phyloP scores from a whole-genome alignment of 2,329 filamentous ascomycete species.

The Cladosporium sp. region DNA sequence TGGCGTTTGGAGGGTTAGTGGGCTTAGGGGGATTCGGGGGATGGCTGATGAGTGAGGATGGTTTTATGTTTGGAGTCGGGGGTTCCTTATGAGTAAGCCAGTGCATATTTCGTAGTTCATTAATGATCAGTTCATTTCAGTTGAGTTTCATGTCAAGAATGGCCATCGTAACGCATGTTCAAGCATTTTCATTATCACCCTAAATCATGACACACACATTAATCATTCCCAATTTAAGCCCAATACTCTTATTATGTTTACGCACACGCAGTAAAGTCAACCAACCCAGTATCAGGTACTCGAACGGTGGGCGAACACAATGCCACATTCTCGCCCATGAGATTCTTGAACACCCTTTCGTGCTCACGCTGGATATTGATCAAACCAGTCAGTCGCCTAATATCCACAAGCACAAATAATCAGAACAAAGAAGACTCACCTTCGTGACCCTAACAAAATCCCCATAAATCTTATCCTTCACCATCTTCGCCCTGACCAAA shows the following conservation, averaged over 20 bases:
- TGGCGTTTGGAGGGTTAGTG: constrained; percentile 16
- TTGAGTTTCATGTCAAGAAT: too few relatives aligned
- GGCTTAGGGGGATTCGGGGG: constrained; percentile 13
- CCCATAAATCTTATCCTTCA: background rate
- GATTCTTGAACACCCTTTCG: background rate
- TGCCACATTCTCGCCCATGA: background rate
- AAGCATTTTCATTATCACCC: too few relatives aligned
- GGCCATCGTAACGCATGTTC: too few relatives aligned
- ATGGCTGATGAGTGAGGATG: constrained; percentile 13
- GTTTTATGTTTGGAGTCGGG: background rate
- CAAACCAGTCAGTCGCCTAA: background rate
- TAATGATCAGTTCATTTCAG: too few relatives aligned
- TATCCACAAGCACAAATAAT: background rate
- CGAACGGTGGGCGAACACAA: background rate
- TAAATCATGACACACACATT: too few relatives aligned
- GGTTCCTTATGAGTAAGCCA: too few relatives aligned
- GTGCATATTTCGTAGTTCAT: too few relatives aligned
- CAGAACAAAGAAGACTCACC: background rate
- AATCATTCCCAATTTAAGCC: too few relatives aligned
- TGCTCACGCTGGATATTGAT: background rate
- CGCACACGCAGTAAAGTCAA: background rate
- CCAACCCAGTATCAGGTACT: background rate
- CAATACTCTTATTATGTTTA: too few relatives aligned
- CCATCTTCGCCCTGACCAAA: constrained; percentile 24
- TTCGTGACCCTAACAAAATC: background rate